phyloP scores from a whole-genome alignment of 202 grass and related monocot genomes.

The Brachypodium distachyon region DNA sequence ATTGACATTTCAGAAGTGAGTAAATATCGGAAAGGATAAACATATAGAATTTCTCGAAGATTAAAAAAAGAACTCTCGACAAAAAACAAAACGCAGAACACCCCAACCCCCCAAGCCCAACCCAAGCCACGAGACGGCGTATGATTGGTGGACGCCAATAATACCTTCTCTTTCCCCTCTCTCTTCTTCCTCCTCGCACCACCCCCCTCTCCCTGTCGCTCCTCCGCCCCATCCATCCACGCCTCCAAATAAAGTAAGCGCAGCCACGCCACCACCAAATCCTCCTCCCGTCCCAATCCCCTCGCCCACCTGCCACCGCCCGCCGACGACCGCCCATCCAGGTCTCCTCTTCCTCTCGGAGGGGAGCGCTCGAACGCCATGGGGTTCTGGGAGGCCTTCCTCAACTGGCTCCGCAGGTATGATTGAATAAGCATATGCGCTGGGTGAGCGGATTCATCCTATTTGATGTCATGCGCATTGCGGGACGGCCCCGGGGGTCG shows the following conservation, averaged over 20 bases:
- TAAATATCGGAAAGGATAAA: background rate
- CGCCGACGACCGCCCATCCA: background rate
- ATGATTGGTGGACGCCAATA: slow-evolving; percentile 41
- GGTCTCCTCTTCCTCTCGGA: background rate
- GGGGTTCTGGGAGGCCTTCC: slow-evolving; percentile 94
- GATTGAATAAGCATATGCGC: background rate
- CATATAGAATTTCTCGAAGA: too few species aligned
- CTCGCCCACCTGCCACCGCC: background rate
- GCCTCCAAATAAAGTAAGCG: slow-evolving; percentile 43
- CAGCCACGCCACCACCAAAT: slow-evolving; percentile 16
- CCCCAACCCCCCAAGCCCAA: too few species aligned
- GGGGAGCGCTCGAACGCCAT: slow-evolving; percentile 26
- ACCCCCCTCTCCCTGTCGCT: slow-evolving; percentile 24
- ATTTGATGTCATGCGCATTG: slow-evolving; percentile 21
- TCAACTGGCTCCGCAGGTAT: slow-evolving; percentile 95
- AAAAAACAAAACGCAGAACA: too few species aligned
- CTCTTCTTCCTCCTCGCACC: background rate
- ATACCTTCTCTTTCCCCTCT: background rate
- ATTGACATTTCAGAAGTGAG: background rate
- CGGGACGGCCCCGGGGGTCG: background rate
- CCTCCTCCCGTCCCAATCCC: background rate
- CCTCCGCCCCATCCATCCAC: slow-evolving; percentile 18
- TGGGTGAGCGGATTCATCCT: background rate
- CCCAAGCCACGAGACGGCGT: slow-evolving; percentile 7
- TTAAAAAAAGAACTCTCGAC: too few species aligned